phyloP scores from a whole-genome alignment of 2,329 filamentous ascomycete species.

The Diaporthe sp. region DNA sequence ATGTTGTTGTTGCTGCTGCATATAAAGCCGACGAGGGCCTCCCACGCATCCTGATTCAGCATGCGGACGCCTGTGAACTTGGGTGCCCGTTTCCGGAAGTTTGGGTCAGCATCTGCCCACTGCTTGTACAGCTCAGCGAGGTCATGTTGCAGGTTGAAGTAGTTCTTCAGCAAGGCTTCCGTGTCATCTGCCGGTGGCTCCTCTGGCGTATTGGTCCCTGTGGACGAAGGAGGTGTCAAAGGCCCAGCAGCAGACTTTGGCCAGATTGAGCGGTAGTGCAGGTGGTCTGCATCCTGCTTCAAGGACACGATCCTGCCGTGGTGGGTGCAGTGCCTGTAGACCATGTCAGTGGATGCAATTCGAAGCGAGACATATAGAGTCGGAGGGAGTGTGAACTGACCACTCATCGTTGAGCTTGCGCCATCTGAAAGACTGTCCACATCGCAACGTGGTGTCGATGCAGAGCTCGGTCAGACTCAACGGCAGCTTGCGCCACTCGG shows the following conservation, averaged over 20 bases:
- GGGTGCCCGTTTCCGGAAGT: constrained; percentile 89
- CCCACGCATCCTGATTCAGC: constrained; percentile 95
- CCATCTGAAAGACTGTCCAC: constrained; percentile 98
- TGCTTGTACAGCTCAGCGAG: constrained; percentile 83
- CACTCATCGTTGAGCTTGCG: constrained; percentile 88
- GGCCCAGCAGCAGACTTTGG: constrained; percentile 53
- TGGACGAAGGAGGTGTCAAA: constrained; percentile 54
- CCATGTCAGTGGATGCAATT: constrained; percentile 6
- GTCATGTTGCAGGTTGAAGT: constrained; percentile 88
- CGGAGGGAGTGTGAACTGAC: constrained; percentile 58
- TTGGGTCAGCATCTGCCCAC: constrained; percentile 88
- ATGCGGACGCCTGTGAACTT: constrained; percentile 94
- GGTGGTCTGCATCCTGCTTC: constrained; percentile 81
- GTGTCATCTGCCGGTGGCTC: constrained; percentile 72
- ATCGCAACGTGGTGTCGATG: constrained; percentile 93
- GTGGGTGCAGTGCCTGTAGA: constrained; percentile 80
- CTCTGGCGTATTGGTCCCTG: background rate
- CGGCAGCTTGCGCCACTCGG: constrained; percentile 90
- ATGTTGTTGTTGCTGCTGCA: constrained; percentile 99
- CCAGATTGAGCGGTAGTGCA: constrained; percentile 85
- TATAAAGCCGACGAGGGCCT: constrained; percentile 93
- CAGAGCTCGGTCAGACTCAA: constrained; percentile 87
- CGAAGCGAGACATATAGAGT: background rate
- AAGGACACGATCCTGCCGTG: constrained; percentile 88
- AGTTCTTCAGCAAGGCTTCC: constrained; percentile 80